These are phyloP conservation scores for Nissolia schottii DNA, from an alignment of 306 rosid species.

Conservation along the genomic window DNA sequence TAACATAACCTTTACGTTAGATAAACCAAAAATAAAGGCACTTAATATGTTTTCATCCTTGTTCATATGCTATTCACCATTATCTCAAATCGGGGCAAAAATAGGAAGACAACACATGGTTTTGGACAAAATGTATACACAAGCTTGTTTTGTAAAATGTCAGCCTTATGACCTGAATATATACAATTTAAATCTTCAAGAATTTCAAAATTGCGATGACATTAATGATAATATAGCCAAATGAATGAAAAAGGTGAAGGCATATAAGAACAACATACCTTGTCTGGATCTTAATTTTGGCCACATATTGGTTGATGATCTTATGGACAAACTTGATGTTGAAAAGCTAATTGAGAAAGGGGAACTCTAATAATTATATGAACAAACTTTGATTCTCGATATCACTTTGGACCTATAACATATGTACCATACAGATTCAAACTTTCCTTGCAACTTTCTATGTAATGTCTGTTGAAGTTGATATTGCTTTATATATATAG, in stretches of 20 bases:
- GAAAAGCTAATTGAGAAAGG: not conserved
- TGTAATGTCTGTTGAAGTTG: not conserved
- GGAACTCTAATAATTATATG: not conserved
- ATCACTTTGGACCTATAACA: not conserved
- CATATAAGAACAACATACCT: slow-evolving; percentile 24
- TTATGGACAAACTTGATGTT: not conserved
- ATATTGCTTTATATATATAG: slow-evolving; percentile 10
- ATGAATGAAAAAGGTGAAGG: not conserved
- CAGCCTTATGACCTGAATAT: too few relatives aligned
- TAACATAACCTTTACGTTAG: too few relatives aligned
- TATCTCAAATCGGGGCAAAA: too few relatives aligned
- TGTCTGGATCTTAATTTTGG: slow-evolving; percentile 22
- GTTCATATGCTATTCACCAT: too few relatives aligned
- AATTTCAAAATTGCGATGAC: not conserved
- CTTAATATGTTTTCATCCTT: too few relatives aligned
- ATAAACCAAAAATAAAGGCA: too few relatives aligned
- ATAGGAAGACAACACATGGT: too few relatives aligned
- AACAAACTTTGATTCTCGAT: not conserved
- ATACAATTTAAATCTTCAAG: too few relatives aligned
- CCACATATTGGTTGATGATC: slow-evolving; percentile 36
- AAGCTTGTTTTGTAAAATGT: too few relatives aligned
- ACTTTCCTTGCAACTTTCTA: not conserved
- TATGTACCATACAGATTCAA: not conserved
- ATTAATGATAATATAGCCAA: not conserved
- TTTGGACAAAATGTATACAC: too few relatives aligned